phyloP scores from a whole-genome alignment of 1,284 basidiomycete species.

The Trametes versicolor region DNA sequence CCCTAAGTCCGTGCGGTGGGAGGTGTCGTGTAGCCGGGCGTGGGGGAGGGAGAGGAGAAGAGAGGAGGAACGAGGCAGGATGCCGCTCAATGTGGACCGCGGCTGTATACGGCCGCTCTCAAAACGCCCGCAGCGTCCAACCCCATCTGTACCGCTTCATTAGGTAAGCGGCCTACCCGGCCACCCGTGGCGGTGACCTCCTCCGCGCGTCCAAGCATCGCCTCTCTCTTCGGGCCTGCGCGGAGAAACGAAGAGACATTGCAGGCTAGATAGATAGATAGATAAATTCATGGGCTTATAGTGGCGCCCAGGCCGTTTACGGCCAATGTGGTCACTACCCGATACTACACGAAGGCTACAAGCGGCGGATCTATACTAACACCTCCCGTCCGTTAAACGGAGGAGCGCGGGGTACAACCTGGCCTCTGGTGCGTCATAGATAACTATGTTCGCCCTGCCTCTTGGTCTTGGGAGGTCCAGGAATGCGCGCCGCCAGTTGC shows the following conservation, averaged over 20 bases:
- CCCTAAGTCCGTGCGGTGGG: slow-evolving; percentile 16
- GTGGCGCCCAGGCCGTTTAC: too few relatives aligned
- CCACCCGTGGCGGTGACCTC: slow-evolving; percentile 9
- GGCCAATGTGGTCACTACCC: too few relatives aligned
- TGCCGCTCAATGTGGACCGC: slow-evolving; percentile 8
- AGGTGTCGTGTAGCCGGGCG: slow-evolving; percentile 1
- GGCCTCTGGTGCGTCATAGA: too few relatives aligned
- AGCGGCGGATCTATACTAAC: too few relatives aligned
- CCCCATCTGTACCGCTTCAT: slow-evolving; percentile 22
- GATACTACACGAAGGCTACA: too few relatives aligned
- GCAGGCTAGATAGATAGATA: too few relatives aligned
- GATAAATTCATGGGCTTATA: too few relatives aligned
- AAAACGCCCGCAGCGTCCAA: slow-evolving; percentile 14
- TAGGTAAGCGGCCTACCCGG: slow-evolving; percentile 20
- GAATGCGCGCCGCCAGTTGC: slow-evolving; percentile 9
- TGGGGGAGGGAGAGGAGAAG: slow-evolving; percentile 27
- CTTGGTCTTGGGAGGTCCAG: too few relatives aligned
- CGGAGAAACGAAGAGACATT: too few relatives aligned
- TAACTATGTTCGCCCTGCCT: too few relatives aligned
- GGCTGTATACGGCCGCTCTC: not conserved
- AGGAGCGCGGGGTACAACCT: not conserved
- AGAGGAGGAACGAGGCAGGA: slow-evolving; percentile 28
- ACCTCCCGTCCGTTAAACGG: too few relatives aligned
- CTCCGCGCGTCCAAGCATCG: not conserved
- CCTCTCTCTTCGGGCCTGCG: not conserved